Evolutionary conservation across 2,329 filamentous ascomycete species (phyloP).

Genomic region (Cercospora berteroae): DNA sequence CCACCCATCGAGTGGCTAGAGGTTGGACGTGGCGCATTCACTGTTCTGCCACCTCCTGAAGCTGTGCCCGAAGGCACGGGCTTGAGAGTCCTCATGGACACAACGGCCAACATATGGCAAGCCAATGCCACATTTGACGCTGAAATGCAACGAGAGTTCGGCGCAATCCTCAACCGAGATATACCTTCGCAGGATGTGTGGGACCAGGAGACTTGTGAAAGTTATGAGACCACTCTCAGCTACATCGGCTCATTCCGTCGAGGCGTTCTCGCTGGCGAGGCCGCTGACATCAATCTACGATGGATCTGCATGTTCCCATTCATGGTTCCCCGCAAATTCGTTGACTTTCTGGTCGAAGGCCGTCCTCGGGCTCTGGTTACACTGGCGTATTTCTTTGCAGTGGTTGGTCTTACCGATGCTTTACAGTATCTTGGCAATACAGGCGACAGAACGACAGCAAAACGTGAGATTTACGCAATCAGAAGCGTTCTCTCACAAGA

Average conservation of each 20-base stretch:
- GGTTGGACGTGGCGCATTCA: constrained; percentile 32
- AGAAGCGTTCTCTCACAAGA: constrained; percentile 30
- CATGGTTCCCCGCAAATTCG: constrained; percentile 34
- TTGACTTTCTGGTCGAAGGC: constrained; percentile 34
- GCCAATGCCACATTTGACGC: constrained; percentile 22
- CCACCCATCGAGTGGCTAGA: constrained; percentile 38
- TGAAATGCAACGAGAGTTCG: constrained; percentile 27
- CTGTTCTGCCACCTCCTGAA: constrained; percentile 29
- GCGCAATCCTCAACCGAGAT: constrained; percentile 26
- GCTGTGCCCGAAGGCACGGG: constrained; percentile 27
- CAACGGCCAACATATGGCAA: constrained; percentile 27
- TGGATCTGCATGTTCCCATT: constrained; percentile 37
- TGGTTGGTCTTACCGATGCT: constrained; percentile 31
- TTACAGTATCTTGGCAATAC: constrained; percentile 35
- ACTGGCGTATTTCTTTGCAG: constrained; percentile 38
- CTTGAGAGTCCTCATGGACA: constrained; percentile 29
- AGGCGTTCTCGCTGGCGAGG: constrained; percentile 29
- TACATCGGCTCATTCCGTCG: constrained; percentile 33
- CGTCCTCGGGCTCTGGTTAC: constrained; percentile 38
- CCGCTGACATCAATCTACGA: constrained; percentile 30
- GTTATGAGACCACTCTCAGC: constrained; percentile 32
- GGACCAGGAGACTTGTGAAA: constrained; percentile 28
- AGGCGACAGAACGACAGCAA: constrained; percentile 26
- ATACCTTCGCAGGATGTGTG: constrained; percentile 24
- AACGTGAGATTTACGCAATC: constrained; percentile 33